Evolutionary conservation across 106 monocot species (phyloP).

Genomic region (Phalaenopsis aphrodite): DNA sequence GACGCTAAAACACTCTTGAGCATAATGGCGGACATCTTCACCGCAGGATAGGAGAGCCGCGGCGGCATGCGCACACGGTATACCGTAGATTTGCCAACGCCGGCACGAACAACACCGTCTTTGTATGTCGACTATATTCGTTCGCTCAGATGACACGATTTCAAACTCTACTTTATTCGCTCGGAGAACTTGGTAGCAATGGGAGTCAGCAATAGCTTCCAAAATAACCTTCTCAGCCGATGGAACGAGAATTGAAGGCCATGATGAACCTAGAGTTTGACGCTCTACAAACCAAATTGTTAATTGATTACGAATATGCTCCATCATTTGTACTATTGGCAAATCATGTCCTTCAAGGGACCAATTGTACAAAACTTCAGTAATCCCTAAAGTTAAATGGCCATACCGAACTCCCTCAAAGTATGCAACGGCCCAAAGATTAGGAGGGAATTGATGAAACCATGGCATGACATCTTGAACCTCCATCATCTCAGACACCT

Average conservation of each 20-base stretch:
- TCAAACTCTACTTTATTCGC: slow-evolving; percentile 99
- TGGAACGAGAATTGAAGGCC: slow-evolving; percentile 70
- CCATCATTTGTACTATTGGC: slow-evolving; percentile 92
- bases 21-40: slow-evolving; percentile 71
- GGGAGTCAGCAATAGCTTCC: slow-evolving; percentile 76
- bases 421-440: slow-evolving; percentile 90
- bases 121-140: slow-evolving; percentile 91
- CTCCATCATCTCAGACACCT: slow-evolving; percentile 82
- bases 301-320: slow-evolving; percentile 69
- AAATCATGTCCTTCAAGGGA: slow-evolving; percentile 93
- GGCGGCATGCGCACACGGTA: slow-evolving; percentile 96
- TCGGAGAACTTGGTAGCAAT: slow-evolving; percentile 92
- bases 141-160: slow-evolving; percentile 91
- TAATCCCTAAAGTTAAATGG: slow-evolving; percentile 63
- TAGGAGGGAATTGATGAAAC: slow-evolving; percentile 73
- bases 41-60: slow-evolving; percentile 89
- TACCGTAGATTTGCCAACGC: slow-evolving; percentile 92
- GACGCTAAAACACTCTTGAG: slow-evolving; percentile 80
- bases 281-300: slow-evolving; percentile 65
- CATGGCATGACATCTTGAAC: slow-evolving; percentile 82
- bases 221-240: slow-evolving; percentile 79
- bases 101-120: slow-evolving; percentile 76
- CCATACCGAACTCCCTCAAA: slow-evolving; percentile 86
- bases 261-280: slow-evolving; percentile 41
- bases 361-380: slow-evolving; percentile 81